Conservation (phyloP, 2,329 filamentous ascomycete genomes). For the Fusarium coffeatum region DNA sequence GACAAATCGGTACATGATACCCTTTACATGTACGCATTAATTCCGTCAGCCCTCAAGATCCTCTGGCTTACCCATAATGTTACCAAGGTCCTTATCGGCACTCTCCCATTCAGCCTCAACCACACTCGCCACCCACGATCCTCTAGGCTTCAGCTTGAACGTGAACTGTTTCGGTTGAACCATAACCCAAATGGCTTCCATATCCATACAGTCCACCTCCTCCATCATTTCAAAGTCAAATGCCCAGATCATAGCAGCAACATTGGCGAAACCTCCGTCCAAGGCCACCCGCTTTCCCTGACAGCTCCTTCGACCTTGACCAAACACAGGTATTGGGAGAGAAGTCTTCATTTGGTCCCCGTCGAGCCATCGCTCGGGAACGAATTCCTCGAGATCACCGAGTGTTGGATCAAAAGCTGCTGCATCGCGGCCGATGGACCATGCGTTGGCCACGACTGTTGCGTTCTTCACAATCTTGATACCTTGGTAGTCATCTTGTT, state of each 20-base stretch:
- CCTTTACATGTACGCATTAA: too few relatives aligned
- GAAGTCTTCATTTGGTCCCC: background rate
- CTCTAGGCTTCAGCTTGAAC: background rate
- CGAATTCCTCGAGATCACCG: background rate
- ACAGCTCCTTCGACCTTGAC: background rate
- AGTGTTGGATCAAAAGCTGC: background rate
- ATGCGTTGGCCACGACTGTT: background rate
- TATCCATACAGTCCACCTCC: background rate
- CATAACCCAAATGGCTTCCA: background rate
- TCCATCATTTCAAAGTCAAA: background rate
- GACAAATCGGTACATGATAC: too few relatives aligned
- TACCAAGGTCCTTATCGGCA: background rate
- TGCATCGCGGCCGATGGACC: background rate
- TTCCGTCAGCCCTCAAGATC: background rate
- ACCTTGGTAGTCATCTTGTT: background rate
- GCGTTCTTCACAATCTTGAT: background rate
- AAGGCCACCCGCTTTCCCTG: background rate
- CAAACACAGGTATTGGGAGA: background rate
- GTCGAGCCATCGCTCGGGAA: background rate
- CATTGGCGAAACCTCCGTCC: background rate
- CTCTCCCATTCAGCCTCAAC: background rate
- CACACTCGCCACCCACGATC: background rate
- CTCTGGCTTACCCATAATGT: background rate
- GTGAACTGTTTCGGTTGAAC: background rate
- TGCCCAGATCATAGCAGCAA: background rate